Base-by-base conservation (phyloP, 192 early-diverging fungal genomes). In the Backusella sp. region DNA sequence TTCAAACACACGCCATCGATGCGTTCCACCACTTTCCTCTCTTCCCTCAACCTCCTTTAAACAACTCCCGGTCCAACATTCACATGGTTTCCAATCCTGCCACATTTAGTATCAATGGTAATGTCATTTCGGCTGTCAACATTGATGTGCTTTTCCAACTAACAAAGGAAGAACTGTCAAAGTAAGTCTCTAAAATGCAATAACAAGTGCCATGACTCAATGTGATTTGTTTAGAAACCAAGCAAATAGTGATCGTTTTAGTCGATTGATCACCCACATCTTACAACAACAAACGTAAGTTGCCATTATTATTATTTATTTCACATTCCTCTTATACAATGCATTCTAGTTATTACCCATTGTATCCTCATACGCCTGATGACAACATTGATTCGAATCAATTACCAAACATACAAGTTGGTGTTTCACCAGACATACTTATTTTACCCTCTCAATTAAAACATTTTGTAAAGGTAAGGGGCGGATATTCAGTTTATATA, bases 31-130 rank as follows among this genome's bases (percentile, higher is more conserved):
- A 92, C 26, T 95, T 90, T 74, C 80, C 87, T 6, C 90, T 89
- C 14, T 93, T 95, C 71, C 97, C 97, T 7, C 97, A 99, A 76
- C 97, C 97, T 15, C 82, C 91, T 17, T 82, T 96, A 59, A 78
- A 73, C 19, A 75, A 72, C 42, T 53, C 83, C 34, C 77, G 37
- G 7, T 37, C n/a, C 28, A 65, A 37, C 12, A 46, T 78, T 7
- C 73, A 53, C 0, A 28, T 62, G 19, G 32, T 73, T 26, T 77
- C 74, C 62, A 99, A 99, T 80, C 98, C 98, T 11, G 89, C 89
- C 4, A 92, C 93, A 75, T 89, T 98, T 44, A 80, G 81, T 0
- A 85, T 98, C 76, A 97, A 99, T 80, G 96, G 96, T 73, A 83
- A 94, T 36, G 83, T 88, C 14, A 84, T 98, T 85, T 94, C 91